phyloP scores from a whole-genome alignment of 345 rosid species.

The Euclidium syriacum region DNA sequence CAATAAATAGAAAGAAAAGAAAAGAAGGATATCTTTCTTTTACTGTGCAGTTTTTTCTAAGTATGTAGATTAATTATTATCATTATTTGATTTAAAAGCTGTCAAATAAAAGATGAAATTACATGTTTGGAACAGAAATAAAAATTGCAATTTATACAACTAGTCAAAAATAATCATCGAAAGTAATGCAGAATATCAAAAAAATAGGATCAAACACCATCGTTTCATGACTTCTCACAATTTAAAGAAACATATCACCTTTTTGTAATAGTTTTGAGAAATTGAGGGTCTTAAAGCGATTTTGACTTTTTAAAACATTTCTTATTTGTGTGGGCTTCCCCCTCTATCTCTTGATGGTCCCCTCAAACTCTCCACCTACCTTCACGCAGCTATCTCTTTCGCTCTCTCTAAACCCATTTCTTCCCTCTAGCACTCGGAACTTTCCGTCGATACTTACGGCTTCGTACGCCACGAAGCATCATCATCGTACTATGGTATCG shows the following conservation, averaged over 20 bases:
- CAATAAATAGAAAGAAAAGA: too few relatives aligned
- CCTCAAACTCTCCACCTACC: conserved; percentile 18
- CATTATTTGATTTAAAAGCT: too few relatives aligned
- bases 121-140: neutral
- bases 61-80: too few relatives aligned
- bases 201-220: too few relatives aligned
- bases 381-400: neutral
- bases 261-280: neutral
- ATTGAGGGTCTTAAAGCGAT: neutral
- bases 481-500: conserved; percentile 13
- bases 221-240: too few relatives aligned
- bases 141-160: neutral
- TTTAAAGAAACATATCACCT: too few relatives aligned
- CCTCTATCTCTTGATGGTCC: conserved; percentile 13
- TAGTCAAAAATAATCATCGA: too few relatives aligned
- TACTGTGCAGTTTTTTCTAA: too few relatives aligned
- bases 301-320: neutral
- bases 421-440: conserved; percentile 10
- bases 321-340: neutral
- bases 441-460: neutral
- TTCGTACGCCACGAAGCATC: neutral
- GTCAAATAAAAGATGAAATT: neutral
- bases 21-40: too few relatives aligned
- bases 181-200: too few relatives aligned
- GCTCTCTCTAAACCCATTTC: conserved; percentile 18